Evolutionary conservation across 768 basidiomycete genomes (phyloP), one percentile per base, ranked within the genome.

Genomic region (Naganishia randhawae): DNA sequence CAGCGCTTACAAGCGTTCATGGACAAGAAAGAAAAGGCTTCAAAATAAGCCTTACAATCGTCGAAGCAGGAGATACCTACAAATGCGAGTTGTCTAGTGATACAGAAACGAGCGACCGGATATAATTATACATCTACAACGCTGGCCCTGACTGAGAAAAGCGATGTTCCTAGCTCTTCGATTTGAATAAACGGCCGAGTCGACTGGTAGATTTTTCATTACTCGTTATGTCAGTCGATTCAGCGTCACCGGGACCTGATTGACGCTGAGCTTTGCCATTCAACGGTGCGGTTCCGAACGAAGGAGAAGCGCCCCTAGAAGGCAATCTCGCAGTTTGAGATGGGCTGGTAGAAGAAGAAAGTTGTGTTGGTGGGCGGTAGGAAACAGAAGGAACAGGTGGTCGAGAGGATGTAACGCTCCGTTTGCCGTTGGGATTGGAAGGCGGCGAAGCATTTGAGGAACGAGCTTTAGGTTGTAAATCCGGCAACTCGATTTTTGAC

Each of bases 401-500:
- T 16, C 33, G 10, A 35, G n/a, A 7, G 9, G n/a, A 11, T 16
- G 54, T 17, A 33, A 16, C 9, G 33, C 27, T 14, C n/a, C 14
- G 7, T 52, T 33, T 52, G 51, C 51, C 51, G 32, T 52, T 52
- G 25, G 33, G 9, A 11, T 10, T 14, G 11, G 57, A 25, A 11
- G 57, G 16, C 22, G 57, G n/a, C 25, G 37, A 48, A 3, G 45
- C 45, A 48, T 48, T 48, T 22, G 45, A n/a, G 45, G 45, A 22
- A 48, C 25, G 41, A 25, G 16, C 14, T 29, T 29, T 48, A 2
- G 78, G 76, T 32, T 72, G 71, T 2, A 80, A 70, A 52, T 80
- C 78, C 8, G 78, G 77, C 32, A 80, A 53, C 35, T 80, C 76
- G 52, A 80, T 78, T 16, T 75, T 77, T 14, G 77, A 78, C 1